Percentiles rank a stretch among this genome's conserved stretches.
phyloP scores from a whole-genome alignment of 2,329 filamentous ascomycete species.

The Colletotrichum incanum region DNA sequence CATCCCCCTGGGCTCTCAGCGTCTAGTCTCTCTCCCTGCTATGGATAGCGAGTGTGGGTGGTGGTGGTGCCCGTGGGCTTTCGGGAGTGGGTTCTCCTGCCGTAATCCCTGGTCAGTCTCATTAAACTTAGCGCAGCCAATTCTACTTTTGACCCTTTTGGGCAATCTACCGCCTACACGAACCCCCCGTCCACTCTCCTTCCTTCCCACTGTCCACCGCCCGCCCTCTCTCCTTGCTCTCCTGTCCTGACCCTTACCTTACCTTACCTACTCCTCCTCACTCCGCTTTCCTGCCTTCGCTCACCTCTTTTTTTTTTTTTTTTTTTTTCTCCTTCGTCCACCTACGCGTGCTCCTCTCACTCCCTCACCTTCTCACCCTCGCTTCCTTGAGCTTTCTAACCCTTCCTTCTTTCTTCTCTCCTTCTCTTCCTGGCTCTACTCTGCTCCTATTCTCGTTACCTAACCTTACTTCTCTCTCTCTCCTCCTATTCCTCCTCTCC shows the following conservation, averaged over 20 bases:
- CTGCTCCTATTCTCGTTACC: conserved; percentile 51
- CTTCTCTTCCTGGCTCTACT: conserved; percentile 32
- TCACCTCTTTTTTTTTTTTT: conserved; percentile 46
- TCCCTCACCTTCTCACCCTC: conserved; percentile 47
- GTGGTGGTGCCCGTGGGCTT: conserved; percentile 26
- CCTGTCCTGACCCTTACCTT: conserved; percentile 31
- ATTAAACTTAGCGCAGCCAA: conserved; percentile 61
- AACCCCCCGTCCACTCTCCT: conserved; percentile 47
- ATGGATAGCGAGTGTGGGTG: background rate
- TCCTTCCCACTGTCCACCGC: conserved; percentile 38
- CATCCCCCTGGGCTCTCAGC: conserved; percentile 45
- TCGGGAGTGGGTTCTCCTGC: conserved; percentile 32
- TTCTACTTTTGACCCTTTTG: conserved; percentile 53
- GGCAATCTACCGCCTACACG: conserved; percentile 54
- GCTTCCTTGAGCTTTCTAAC: conserved; percentile 50
- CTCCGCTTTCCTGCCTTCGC: conserved; percentile 36
- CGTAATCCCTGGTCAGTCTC: conserved; percentile 51
- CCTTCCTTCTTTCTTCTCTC: conserved; percentile 53
- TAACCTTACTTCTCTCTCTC: conserved; percentile 46
- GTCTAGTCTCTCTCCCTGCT: conserved; percentile 19
- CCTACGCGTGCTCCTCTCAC: conserved; percentile 14
- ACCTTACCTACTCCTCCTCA: conserved; percentile 27
- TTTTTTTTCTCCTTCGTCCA: conserved; percentile 15
- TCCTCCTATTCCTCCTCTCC: conserved; percentile 44
- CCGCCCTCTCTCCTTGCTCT: conserved; percentile 28